phyloP scores from a whole-genome alignment of 768 basidiomycete genomes.

The Bullera alba region DNA sequence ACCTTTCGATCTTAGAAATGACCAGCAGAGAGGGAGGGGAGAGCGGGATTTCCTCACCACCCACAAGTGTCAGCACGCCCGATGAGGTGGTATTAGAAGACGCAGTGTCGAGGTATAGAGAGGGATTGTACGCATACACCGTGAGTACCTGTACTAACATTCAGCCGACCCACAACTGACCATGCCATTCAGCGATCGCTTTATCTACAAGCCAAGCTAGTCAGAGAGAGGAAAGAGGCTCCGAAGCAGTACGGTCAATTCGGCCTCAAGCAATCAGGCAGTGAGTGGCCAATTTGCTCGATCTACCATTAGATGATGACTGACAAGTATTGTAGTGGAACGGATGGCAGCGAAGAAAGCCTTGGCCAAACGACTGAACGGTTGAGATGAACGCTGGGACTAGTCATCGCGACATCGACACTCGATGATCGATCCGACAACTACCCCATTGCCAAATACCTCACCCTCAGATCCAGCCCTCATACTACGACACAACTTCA shows the following conservation, averaged over 20 bases:
- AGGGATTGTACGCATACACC: slow-evolving; percentile 17
- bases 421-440: neutral
- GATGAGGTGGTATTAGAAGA: too few relatives aligned
- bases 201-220: slow-evolving; percentile 13
- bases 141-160: slow-evolving; percentile 1
- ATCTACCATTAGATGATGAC: neutral
- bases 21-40: too few relatives aligned
- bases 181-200: slow-evolving; percentile 4
- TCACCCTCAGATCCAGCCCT: neutral
- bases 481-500: neutral
- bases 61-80: too few relatives aligned
- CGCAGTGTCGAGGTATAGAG: slow-evolving; percentile 3
- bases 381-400: neutral
- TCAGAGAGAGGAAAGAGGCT: slow-evolving; percentile 1
- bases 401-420: neutral
- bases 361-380: slow-evolving; percentile 9
- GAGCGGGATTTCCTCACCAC: too few relatives aligned
- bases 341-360: slow-evolving; percentile 18
- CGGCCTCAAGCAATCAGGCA: slow-evolving; percentile 11
- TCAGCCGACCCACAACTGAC: neutral
- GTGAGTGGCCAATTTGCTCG: slow-evolving; percentile 8
- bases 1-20: too few relatives aligned
- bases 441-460: neutral
- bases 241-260: neutral
- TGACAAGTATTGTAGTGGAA: slow-evolving; percentile 7